Base-by-base conservation (phyloP, 2,329 filamentous ascomycete genomes). In the Xylariaceae sp. region DNA sequence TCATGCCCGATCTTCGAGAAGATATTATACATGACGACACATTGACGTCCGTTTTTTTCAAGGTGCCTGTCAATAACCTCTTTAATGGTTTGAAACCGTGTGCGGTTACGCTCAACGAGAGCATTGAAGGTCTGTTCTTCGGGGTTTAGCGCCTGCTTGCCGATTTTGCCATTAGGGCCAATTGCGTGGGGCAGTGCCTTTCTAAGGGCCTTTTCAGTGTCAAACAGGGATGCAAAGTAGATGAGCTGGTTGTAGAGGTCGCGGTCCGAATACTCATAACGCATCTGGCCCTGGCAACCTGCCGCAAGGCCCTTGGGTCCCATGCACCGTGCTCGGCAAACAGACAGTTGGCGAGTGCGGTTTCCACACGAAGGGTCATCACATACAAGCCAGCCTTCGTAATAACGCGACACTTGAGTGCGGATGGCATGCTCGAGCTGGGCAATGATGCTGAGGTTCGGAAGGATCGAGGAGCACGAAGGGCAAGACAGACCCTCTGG, bases 201-300 rank as follows among this genome's bases (percentile, higher is more conserved):
- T 51, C 68, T 69, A 64, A 84, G 84, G 11, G 88, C 88, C 75
- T 90, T 91, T 63, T 97, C 92, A 2, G 95, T 88, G 74, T 99
- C 92, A 80, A 92, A 99, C 57, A 97, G 76, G 53, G 82, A 82
- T 35, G 88, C 83, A 72, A 92, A 89, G 77, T 96, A 99, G 57
- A 97, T 77, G 47, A 99, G 80, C 76, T 99, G 94, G 73, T 96
- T 97, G 77, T 97, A 97, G 60, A 97, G 82, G 69, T 88, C 88
- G 76, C 94, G 93, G 77, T 97, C 94, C 0, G 83, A 81, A 70
- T 90, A 88, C 76, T 95, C 92, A 72, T 92, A 97, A 18, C 83
- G 79, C 92, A 99, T 97, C 53, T 85, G 85, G 17, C 94, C 94
- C 3, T 87, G 78, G 73, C 94, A 99, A 57, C 91, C 92, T 58